Evolutionary conservation across 2,329 filamentous ascomycete species (phyloP).

Genomic region (Paraphoma sp.): DNA sequence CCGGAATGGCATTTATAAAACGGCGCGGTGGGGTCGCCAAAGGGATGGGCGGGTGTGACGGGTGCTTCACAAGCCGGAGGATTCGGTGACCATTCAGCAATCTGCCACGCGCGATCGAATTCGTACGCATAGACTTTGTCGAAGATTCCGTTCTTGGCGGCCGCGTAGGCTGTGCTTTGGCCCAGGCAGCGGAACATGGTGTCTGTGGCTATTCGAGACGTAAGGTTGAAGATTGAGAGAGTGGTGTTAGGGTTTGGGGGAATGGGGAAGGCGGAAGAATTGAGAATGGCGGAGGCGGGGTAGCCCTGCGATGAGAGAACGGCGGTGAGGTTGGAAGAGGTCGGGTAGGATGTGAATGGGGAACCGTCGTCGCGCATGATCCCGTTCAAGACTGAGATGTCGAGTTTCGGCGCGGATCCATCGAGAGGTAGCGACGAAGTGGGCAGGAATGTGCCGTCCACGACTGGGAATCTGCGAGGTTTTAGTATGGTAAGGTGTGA

Average conservation of each 20-base stretch:
- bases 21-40: slow-evolving; percentile 30
- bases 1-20: slow-evolving; percentile 41
- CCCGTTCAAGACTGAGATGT: slow-evolving; percentile 34
- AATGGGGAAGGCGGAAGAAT: slow-evolving; percentile 26
- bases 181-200: slow-evolving; percentile 39
- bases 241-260: slow-evolving; percentile 40
- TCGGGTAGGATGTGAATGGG: slow-evolving; percentile 38
- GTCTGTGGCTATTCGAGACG: slow-evolving; percentile 39
- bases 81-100: slow-evolving; percentile 36
- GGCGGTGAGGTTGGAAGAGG: slow-evolving; percentile 24
- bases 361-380: slow-evolving; percentile 41
- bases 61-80: slow-evolving; percentile 45
- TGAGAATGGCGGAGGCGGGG: slow-evolving; percentile 19
- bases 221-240: slow-evolving; percentile 40
- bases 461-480: slow-evolving; percentile 35
- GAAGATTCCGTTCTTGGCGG: slow-evolving; percentile 30
- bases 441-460: slow-evolving; percentile 40
- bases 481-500: neutral
- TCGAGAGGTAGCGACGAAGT: slow-evolving; percentile 27
- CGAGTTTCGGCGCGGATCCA: slow-evolving; percentile 16
- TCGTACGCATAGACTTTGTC: slow-evolving; percentile 35
- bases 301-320: slow-evolving; percentile 26
- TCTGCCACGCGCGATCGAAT: slow-evolving; percentile 41
- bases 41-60: slow-evolving; percentile 24
- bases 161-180: slow-evolving; percentile 35